phyloP scores from a whole-genome alignment of 1,284 basidiomycete species.

The Polyporus tsugae region DNA sequence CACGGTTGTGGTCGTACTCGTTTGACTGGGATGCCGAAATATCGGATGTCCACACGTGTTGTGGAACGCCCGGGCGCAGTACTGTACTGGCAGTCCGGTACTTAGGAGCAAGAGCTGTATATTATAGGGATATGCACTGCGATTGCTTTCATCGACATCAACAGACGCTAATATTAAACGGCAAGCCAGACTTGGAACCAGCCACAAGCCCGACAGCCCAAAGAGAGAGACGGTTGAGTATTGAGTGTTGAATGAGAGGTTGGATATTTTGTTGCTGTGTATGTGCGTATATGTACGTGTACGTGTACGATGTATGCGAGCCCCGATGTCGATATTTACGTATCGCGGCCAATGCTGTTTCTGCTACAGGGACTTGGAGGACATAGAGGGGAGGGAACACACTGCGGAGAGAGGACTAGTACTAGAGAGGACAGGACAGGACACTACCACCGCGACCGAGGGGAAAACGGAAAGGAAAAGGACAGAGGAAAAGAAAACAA shows the following conservation, averaged over 20 bases:
- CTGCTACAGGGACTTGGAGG: background rate
- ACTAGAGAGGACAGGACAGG: background rate
- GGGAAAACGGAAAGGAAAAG: background rate
- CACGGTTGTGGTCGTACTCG: background rate
- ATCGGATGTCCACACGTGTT: background rate
- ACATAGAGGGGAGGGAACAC: background rate
- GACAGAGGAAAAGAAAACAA: background rate
- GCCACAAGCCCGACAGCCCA: too few species aligned
- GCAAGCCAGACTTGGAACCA: background rate
- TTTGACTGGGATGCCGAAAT: background rate
- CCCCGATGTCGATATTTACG: constrained; percentile 1
- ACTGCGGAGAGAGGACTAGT: background rate
- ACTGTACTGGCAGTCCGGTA: background rate
- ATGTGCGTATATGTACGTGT: constrained; percentile 1
- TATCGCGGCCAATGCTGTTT: constrained; percentile 3
- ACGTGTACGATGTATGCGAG: background rate
- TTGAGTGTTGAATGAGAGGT: background rate
- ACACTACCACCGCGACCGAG: background rate
- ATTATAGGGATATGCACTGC: background rate
- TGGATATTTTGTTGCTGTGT: constrained; percentile 1
- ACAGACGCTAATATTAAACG: background rate
- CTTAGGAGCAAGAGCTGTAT: background rate
- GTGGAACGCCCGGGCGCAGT: background rate
- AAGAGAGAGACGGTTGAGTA: background rate
- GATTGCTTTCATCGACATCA: background rate